These are phyloP conservation scores for Austroboletus eburneus DNA, from an alignment of 768 basidiomycete genomes.

Conservation along the genomic window DNA sequence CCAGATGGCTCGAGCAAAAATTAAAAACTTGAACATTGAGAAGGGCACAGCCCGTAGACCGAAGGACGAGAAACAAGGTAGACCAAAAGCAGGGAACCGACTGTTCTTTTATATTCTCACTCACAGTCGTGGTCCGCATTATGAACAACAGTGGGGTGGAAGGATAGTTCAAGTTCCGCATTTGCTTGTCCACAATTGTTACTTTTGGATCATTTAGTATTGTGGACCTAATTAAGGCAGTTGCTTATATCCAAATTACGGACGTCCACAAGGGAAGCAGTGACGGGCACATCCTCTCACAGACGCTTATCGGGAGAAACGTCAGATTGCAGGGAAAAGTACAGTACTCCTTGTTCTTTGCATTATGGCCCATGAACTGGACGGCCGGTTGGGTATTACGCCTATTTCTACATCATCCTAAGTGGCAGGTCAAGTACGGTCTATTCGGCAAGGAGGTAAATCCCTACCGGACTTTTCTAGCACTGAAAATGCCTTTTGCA, in stretches of 20 bases:
- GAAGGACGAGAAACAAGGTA: slow-evolving; percentile 1
- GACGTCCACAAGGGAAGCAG: not conserved
- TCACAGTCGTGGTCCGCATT: slow-evolving; percentile 6
- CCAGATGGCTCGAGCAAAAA: not conserved
- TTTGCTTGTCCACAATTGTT: not conserved
- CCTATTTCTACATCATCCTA: slow-evolving; percentile 23
- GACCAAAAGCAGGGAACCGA: not conserved
- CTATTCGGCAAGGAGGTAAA: not conserved
- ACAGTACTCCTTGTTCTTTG: slow-evolving; percentile 32
- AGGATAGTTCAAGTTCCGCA: not conserved
- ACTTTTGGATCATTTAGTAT: not conserved
- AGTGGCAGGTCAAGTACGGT: not conserved
- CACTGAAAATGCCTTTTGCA: slow-evolving; percentile 49
- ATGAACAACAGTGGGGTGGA: not conserved
- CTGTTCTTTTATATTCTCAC: not conserved
- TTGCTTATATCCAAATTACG: not conserved
- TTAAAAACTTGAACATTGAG: slow-evolving; percentile 1
- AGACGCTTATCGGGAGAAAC: slow-evolving; percentile 1
- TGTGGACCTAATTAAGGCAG: slow-evolving; percentile 1
- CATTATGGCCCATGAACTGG: slow-evolving; percentile 15
- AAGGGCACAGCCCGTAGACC: slow-evolving; percentile 4
- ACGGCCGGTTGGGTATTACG: slow-evolving; percentile 30
- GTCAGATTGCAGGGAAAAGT: slow-evolving; percentile 25
- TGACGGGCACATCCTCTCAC: not conserved
- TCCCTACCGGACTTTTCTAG: slow-evolving; percentile 38